Conservation (phyloP, 2,329 filamentous ascomycete species). For the Penicillium aurantiogriseum region DNA sequence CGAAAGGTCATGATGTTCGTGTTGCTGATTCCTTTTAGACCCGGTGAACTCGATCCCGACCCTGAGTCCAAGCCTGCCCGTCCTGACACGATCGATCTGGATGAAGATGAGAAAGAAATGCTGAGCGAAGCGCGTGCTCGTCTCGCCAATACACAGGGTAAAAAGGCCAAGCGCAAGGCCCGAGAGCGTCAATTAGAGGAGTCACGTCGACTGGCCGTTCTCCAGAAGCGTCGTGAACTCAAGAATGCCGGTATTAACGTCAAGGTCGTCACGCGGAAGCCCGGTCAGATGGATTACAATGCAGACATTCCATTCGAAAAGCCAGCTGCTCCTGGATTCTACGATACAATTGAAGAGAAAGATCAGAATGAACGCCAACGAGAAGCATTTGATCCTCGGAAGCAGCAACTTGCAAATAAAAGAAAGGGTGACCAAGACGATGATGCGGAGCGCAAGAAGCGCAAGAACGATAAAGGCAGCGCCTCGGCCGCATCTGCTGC, state of each 20-base stretch:
- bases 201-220: slow-evolving; percentile 79
- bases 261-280: slow-evolving; percentile 86
- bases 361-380: slow-evolving; percentile 78
- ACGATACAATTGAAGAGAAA: slow-evolving; percentile 84
- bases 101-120: slow-evolving; percentile 99
- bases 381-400: slow-evolving; percentile 84
- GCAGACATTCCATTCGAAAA: slow-evolving; percentile 98
- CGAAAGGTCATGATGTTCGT: background rate
- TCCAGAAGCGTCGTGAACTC: slow-evolving; percentile 93
- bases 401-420: slow-evolving; percentile 87
- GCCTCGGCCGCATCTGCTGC: slow-evolving; percentile 78
- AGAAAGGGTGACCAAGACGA: slow-evolving; percentile 90
- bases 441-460: slow-evolving; percentile 73
- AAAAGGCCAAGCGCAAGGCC: slow-evolving; percentile 97
- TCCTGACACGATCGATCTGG: slow-evolving; percentile 95
- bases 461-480: slow-evolving; percentile 82
- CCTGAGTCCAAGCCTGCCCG: slow-evolving; percentile 93
- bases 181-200: slow-evolving; percentile 94
- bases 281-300: slow-evolving; percentile 99
- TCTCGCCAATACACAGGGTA: slow-evolving; percentile 95
- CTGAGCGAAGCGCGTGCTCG: slow-evolving; percentile 93
- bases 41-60: slow-evolving; percentile 95
- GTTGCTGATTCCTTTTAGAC: slow-evolving; percentile 43
- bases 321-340: slow-evolving; percentile 82
- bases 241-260: slow-evolving; percentile 99